Evolutionary conservation across 305 asterid genomes (phyloP).

Genomic region (Solanum hybrid): DNA sequence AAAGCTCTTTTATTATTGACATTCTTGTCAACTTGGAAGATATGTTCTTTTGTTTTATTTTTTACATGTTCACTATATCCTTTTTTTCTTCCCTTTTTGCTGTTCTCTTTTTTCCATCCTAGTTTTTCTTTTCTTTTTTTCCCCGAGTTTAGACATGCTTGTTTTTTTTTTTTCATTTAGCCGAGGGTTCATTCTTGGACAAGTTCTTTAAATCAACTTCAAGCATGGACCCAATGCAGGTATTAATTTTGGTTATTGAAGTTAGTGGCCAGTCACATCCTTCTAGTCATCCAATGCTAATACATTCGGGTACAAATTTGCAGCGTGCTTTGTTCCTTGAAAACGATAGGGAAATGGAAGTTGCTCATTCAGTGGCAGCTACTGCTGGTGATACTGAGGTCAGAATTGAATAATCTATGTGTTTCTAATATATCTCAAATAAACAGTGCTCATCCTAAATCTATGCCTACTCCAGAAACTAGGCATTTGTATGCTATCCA

Average conservation of each 20-base stretch:
- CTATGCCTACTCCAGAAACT: not conserved
- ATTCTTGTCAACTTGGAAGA: not conserved
- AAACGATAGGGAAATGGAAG: constrained; percentile 88
- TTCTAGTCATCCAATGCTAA: not conserved
- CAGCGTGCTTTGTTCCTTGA: constrained; percentile 90
- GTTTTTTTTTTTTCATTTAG: constrained; percentile 21
- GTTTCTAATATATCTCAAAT: not conserved
- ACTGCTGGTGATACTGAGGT: constrained; percentile 94
- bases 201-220: constrained; percentile 76
- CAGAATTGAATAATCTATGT: constrained; percentile 12
- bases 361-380: constrained; percentile 89
- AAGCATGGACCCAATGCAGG: constrained; percentile 68
- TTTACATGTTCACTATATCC: not conserved
- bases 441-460: not conserved
- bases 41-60: not conserved
- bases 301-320: constrained; percentile 1
- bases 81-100: constrained; percentile 7
- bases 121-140: not conserved
- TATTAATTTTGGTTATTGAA: constrained; percentile 4
- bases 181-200: constrained; percentile 74
- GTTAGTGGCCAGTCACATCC: not conserved
- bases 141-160: constrained; percentile 10
- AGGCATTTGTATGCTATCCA: not conserved
- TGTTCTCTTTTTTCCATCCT: not conserved
- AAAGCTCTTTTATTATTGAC: not conserved